Conservation (phyloP, 1,284 basidiomycete species). For the Filobasidium uniguttulatum region DNA sequence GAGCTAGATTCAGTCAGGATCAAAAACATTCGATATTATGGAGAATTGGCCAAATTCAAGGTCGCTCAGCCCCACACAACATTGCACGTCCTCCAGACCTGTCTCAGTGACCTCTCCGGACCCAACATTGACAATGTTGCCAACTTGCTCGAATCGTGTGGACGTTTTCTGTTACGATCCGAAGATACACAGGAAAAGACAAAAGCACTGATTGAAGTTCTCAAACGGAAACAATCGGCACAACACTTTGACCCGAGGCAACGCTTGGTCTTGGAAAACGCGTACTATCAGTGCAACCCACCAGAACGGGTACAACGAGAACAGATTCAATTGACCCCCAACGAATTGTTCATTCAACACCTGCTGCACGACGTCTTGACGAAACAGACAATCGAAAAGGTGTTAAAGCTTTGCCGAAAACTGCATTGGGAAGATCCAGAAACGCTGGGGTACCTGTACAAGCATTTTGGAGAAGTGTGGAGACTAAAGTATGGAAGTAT, state of each 20-base stretch:
- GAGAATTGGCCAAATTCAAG: constrained; percentile 86
- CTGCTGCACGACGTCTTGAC: constrained; percentile 80
- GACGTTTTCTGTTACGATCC: constrained; percentile 71
- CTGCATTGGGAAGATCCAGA: constrained; percentile 79
- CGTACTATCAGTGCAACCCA: constrained; percentile 97
- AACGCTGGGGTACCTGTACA: constrained; percentile 41
- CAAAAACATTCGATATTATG: constrained; percentile 82
- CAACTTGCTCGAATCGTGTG: constrained; percentile 82
- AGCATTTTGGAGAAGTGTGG: constrained; percentile 90
- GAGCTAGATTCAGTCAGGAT: constrained; percentile 71
- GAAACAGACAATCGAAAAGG: constrained; percentile 84
- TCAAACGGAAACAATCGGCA: constrained; percentile 84
- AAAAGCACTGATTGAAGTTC: constrained; percentile 53
- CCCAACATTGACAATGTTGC: constrained; percentile 90
- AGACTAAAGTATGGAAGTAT: constrained; percentile 87
- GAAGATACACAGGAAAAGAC: constrained; percentile 80
- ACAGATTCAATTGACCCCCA: constrained; percentile 69
- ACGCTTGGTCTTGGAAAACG: constrained; percentile 82
- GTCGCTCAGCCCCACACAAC: constrained; percentile 88
- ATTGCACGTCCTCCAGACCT: constrained; percentile 91
- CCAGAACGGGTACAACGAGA: constrained; percentile 77
- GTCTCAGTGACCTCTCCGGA: constrained; percentile 84
- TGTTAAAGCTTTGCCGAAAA: constrained; percentile 79
- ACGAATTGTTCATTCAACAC: constrained; percentile 86
- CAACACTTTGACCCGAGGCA: constrained; percentile 87